Base-by-base conservation (phyloP, 805 yeast species). In the Danielia reshetovae region DNA sequence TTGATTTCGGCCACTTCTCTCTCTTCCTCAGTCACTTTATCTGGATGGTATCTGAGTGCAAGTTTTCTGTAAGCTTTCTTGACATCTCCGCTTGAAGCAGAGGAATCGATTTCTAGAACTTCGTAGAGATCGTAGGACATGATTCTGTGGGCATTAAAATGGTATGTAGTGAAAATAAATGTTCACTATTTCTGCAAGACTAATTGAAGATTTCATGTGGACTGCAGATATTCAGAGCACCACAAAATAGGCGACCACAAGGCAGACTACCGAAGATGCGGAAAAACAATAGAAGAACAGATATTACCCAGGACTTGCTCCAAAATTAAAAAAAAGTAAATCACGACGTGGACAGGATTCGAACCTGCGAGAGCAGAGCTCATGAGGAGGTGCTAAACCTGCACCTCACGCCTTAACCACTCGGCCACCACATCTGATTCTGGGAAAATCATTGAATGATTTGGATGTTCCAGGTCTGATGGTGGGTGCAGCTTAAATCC, bases 41-140 rank as follows among this genome's bases (percentile, higher is more conserved):
- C 97, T 0, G 97, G 97, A 59, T 90, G 97, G 49, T 80, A 76
- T 40, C 69, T 66, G 25, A 90, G 68, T 8, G 97, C 97, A 31
- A 87, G 70, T 48, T 79, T 83, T 45, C 94, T 73, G 60, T 86
- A 90, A 0, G 96, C 95, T 57, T 75, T 79, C 49, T 81, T 81
- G 54, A 90, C 85, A 43, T 89, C 96, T 1, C 61, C 62, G 21
- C 75, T 60, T 1, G 86, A 61, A 0, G 96, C 95, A 13, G 74
- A 68, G 2, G 69, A 55, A 5, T 74, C 75, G 4, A 88, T 77
- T 24, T 86, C 95, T 15, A 88, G 69, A 3, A 85, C 63, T 29
- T 75, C 86, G 60, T 87, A 88, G 32, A 70, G 59, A 40, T 59
- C 57, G 18, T 38, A 29, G n/a, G 33, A 35, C 46, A 42, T 43